A percentile compares a stretch with the other conserved stretches of the same genome.
Conservation (phyloP, 2,329 filamentous ascomycete species). For the Fusarium citri region DNA sequence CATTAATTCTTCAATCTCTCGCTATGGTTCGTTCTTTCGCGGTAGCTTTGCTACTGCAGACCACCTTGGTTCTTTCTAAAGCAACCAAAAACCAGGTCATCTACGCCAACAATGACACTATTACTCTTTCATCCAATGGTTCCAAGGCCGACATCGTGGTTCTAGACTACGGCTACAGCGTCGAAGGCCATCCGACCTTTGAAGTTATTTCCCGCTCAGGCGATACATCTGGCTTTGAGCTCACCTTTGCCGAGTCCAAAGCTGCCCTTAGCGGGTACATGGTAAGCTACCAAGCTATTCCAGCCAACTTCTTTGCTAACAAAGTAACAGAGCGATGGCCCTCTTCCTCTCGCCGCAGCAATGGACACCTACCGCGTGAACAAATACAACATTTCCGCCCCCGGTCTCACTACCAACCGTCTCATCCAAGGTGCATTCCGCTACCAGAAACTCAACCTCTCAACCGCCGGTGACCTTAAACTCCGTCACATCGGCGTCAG, state of each 20-base stretch:
- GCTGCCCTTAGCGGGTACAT: background rate
- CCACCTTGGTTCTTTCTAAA: background rate
- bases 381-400: background rate
- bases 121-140: background rate
- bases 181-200: background rate
- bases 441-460: slow-evolving; percentile 4
- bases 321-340: background rate
- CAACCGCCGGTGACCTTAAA: background rate
- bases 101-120: background rate
- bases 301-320: background rate
- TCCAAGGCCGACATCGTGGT: background rate
- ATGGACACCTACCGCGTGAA: slow-evolving; percentile 4
- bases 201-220: background rate
- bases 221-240: background rate
- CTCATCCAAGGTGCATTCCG: slow-evolving; percentile 10
- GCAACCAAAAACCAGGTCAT: rapidly evolving
- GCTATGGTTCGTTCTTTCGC: background rate
- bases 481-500: background rate
- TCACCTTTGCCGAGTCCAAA: background rate
- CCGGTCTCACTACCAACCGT: background rate
- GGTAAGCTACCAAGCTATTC: rapidly evolving
- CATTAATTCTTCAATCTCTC: background rate
- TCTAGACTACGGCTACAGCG: background rate
- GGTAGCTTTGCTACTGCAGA: background rate
- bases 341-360: background rate